Percentiles rank a stretch among this genome's conserved stretches.
phyloP scores from a whole-genome alignment of 306 rosid species.

The Macrotyloma uniflorum region DNA sequence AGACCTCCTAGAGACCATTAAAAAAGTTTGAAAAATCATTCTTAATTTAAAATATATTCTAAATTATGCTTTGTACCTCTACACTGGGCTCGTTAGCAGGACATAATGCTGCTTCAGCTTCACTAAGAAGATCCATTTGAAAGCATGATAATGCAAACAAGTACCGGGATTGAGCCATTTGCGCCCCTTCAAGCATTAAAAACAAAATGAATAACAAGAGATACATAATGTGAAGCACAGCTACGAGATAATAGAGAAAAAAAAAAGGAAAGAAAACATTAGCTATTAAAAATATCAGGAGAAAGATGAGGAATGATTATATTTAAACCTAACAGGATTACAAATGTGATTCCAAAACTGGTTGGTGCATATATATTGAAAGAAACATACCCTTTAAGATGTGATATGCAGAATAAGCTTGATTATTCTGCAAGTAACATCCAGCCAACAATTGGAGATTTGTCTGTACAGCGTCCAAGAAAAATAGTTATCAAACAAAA shows the following conservation, averaged over 20 bases:
- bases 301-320: not conserved
- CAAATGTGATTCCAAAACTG: not conserved
- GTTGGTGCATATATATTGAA: conserved; percentile 18
- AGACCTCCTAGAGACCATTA: not conserved
- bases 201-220: conserved; percentile 39
- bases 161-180: conserved; percentile 97
- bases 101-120: conserved; percentile 92
- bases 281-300: conserved; percentile 15
- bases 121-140: conserved; percentile 90
- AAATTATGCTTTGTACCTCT: conserved; percentile 61
- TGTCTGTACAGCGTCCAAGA: conserved; percentile 55
- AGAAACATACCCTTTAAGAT: conserved; percentile 79
- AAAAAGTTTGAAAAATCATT: not conserved
- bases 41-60: not conserved
- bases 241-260: conserved; percentile 4
- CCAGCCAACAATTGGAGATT: conserved; percentile 89
- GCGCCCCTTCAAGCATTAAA: conserved; percentile 72
- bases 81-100: conserved; percentile 79
- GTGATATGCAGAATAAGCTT: conserved; percentile 86
- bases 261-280: not conserved
- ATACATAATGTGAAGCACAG: conserved; percentile 40
- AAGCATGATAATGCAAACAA: conserved; percentile 98
- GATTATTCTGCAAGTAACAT: conserved; percentile 87
- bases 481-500: conserved; percentile 21
- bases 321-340: conserved; percentile 6